Conservation (phyloP, 2,329 filamentous ascomycete genomes). For the Didymellaceae sp. region DNA sequence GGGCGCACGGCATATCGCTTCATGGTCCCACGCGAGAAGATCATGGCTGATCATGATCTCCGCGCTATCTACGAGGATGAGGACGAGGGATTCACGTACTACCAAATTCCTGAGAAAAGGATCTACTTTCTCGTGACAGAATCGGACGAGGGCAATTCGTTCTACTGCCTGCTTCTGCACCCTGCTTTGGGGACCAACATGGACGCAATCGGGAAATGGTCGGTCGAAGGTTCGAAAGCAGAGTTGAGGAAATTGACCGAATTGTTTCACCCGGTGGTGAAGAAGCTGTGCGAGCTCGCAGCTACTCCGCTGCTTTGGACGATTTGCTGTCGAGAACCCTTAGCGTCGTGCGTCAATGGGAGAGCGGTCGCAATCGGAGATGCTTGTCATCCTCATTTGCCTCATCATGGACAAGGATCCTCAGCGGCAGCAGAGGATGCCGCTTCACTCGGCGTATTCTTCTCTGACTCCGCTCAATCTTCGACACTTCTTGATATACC, state of each 20-base stretch:
- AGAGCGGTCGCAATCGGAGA: slow-evolving; percentile 8
- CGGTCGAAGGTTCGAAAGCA: not conserved
- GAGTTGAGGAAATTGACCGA: slow-evolving; percentile 1
- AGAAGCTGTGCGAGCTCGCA: slow-evolving; percentile 11
- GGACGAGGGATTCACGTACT: slow-evolving; percentile 9
- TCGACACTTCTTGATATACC: not conserved
- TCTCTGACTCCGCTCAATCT: not conserved
- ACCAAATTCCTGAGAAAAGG: slow-evolving; percentile 3
- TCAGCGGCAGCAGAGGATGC: slow-evolving; percentile 10
- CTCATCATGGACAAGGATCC: slow-evolving; percentile 9
- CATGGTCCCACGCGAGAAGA: slow-evolving; percentile 4
- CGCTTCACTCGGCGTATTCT: slow-evolving; percentile 1
- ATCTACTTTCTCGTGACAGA: slow-evolving; percentile 10
- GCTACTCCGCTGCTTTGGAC: slow-evolving; percentile 9
- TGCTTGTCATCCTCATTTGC: slow-evolving; percentile 10
- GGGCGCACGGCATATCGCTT: slow-evolving; percentile 9
- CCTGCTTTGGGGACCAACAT: not conserved
- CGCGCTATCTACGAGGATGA: slow-evolving; percentile 8
- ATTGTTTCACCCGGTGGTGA: slow-evolving; percentile 4
- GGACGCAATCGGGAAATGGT: slow-evolving; percentile 5
- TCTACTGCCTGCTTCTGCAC: slow-evolving; percentile 6
- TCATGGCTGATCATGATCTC: slow-evolving; percentile 7
- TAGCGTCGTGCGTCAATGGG: slow-evolving; percentile 4
- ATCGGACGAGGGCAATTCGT: slow-evolving; percentile 2
- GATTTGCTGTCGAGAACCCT: slow-evolving; percentile 8